These are phyloP conservation scores for Calonectria pseudoturangicola DNA, from an alignment of 2,329 filamentous ascomycete species.

Conservation along the genomic window DNA sequence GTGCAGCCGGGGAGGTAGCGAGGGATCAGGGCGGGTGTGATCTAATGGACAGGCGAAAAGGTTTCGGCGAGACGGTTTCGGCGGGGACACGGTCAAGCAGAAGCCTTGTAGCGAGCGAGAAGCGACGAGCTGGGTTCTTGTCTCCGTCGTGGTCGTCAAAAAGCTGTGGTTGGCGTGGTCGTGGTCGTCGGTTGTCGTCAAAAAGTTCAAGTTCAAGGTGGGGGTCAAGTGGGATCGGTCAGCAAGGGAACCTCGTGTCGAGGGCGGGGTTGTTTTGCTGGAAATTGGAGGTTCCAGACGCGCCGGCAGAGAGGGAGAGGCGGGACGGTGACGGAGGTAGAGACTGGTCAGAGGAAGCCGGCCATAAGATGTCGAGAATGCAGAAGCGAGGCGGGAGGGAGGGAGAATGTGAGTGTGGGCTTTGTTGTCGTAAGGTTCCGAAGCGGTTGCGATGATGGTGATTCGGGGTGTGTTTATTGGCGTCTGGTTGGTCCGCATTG, in stretches of 20 bases:
- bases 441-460: constrained; percentile 41
- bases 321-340: constrained; percentile 31
- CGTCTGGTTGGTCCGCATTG: constrained; percentile 7
- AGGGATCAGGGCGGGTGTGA: constrained; percentile 19
- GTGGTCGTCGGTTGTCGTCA: constrained; percentile 22
- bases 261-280: constrained; percentile 39
- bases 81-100: constrained; percentile 9
- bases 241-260: constrained; percentile 39
- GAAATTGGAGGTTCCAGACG: constrained; percentile 76
- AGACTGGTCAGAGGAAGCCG: constrained; percentile 33
- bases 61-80: neutral
- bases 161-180: constrained; percentile 3
- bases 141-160: constrained; percentile 20
- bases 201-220: constrained; percentile 31
- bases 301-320: constrained; percentile 38
- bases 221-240: constrained; percentile 41
- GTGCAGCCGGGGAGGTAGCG: constrained; percentile 39
- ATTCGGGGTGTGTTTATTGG: constrained; percentile 24
- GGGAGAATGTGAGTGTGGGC: constrained; percentile 31
- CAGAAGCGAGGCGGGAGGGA: constrained; percentile 20
- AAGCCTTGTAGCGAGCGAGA: neutral
- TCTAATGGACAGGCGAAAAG: constrained; percentile 8
- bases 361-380: constrained; percentile 23
- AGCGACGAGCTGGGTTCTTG: neutral
- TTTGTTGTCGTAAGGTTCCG: constrained; percentile 39